A percentile compares a stretch with the other conserved stretches of the same genome.
Evolutionary conservation across 768 basidiomycete genomes (phyloP).

Genomic region (Dacryopinax spathularia): DNA sequence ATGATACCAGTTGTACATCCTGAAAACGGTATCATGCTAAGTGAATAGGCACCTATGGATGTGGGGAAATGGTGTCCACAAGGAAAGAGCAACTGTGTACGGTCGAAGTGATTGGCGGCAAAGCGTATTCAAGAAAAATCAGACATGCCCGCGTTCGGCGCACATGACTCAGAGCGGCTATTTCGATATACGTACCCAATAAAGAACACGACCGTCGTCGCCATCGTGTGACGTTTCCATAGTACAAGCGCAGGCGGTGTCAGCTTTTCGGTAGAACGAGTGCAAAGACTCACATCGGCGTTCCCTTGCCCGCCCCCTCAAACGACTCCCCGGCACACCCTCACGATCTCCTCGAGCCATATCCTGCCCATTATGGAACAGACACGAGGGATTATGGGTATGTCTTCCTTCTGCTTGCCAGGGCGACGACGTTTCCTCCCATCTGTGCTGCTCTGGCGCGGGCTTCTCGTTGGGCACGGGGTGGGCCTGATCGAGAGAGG

Average conservation of each 20-base stretch:
- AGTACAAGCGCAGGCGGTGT: slow-evolving; percentile 14
- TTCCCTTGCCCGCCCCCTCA: slow-evolving; percentile 30
- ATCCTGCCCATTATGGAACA: slow-evolving; percentile 94
- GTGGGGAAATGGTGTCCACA: slow-evolving; percentile 13
- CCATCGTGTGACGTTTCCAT: slow-evolving; percentile 44
- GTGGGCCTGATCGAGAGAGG: slow-evolving; percentile 84
- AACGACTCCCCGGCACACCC: slow-evolving; percentile 72
- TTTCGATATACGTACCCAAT: slow-evolving; percentile 96
- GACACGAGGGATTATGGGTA: slow-evolving; percentile 51
- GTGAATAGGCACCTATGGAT: background rate
- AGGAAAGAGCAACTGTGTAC: slow-evolving; percentile 48
- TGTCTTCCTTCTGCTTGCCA: slow-evolving; percentile 29
- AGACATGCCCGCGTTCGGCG: too few species aligned
- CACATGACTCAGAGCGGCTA: slow-evolving; percentile 88
- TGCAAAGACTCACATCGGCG: background rate
- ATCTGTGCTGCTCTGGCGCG: slow-evolving; percentile 35
- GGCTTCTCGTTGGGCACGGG: slow-evolving; percentile 84
- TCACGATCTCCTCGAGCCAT: slow-evolving; percentile 84
- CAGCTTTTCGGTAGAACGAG: background rate
- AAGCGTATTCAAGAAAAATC: too few species aligned
- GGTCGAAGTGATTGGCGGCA: too few species aligned
- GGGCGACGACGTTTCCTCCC: slow-evolving; percentile 33
- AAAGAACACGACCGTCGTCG: slow-evolving; percentile 89
- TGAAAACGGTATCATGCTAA: background rate
- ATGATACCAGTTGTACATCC: background rate